phyloP scores from a whole-genome alignment of 371 early-diverging fungal species.

The Entomophthora muscae region DNA sequence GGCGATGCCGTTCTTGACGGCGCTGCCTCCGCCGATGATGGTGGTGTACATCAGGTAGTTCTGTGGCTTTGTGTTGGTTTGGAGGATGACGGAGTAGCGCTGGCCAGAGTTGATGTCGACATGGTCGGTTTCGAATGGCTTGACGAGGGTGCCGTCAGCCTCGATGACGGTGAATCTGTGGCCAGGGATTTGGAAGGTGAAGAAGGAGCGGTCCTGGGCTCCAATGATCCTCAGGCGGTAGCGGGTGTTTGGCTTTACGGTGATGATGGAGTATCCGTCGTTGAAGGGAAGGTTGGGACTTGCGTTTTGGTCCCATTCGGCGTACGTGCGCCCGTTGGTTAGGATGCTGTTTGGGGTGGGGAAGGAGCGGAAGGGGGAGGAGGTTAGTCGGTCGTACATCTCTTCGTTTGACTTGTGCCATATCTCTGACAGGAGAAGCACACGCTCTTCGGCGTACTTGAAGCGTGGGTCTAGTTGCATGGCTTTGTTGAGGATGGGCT shows the following conservation, averaged over 20 bases:
- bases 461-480: constrained; percentile 10
- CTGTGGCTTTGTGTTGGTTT: constrained; percentile 17
- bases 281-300: not conserved
- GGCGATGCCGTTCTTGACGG: constrained; percentile 13
- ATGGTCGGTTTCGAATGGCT: constrained; percentile 15
- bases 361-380: not conserved
- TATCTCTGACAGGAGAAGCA: constrained; percentile 13
- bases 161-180: constrained; percentile 22
- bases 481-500: not conserved
- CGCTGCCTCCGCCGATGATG: constrained; percentile 10
- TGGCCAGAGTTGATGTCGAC: constrained; percentile 19
- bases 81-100: constrained; percentile 20
- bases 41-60: constrained; percentile 18
- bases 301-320: constrained; percentile 5
- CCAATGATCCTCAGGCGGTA: constrained; percentile 6
- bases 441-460: constrained; percentile 17
- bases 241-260: not conserved
- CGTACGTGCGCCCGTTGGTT: constrained; percentile 18
- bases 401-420: constrained; percentile 3
- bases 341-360: constrained; percentile 16
- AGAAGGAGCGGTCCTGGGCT: not conserved
- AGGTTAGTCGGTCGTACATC: not conserved
- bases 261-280: constrained; percentile 2
- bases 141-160: constrained; percentile 19
- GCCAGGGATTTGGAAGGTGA: constrained; percentile 17